These are phyloP conservation scores for Naganishia antarctica DNA, from an alignment of 768 basidiomycete genomes.

Conservation along the genomic window DNA sequence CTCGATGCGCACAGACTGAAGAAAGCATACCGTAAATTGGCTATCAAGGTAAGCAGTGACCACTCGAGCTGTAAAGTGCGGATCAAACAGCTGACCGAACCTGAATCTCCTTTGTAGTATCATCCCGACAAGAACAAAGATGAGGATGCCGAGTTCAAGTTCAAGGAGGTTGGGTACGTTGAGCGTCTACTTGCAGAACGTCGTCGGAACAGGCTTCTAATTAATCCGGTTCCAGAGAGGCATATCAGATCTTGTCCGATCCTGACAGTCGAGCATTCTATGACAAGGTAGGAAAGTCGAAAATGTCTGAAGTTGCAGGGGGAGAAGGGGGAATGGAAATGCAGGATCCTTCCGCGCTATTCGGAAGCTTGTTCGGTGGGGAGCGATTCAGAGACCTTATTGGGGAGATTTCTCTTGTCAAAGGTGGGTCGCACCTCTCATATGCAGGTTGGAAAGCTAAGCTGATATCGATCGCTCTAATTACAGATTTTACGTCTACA, in stretches of 20 bases:
- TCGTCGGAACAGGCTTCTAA: too few species aligned
- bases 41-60: conserved; percentile 71
- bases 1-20: conserved; percentile 55
- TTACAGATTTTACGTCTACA: conserved; percentile 63
- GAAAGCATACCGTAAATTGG: conserved; percentile 90
- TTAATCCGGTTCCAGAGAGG: conserved; percentile 58
- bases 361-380: conserved; percentile 75
- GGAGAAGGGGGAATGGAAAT: conserved; percentile 81
- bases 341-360: conserved; percentile 91
- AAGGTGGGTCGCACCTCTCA: conserved; percentile 50
- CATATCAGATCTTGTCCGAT: conserved; percentile 70
- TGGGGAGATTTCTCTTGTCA: conserved; percentile 65
- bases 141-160: conserved; percentile 88
- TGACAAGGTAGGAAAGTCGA: conserved; percentile 89
- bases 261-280: conserved; percentile 82
- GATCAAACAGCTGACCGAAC: conserved; percentile 14
- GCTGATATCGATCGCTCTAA: conserved; percentile 47
- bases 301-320: conserved; percentile 65
- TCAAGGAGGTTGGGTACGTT: conserved; percentile 85
- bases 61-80: not conserved
- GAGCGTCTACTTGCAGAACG: too few species aligned
- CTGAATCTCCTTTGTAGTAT: conserved; percentile 55
- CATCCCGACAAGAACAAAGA: conserved; percentile 94
- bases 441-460: conserved; percentile 48
- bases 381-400: conserved; percentile 44